Conservation (phyloP, 495 filamentous ascomycete species). For the Penicillium bialowiezense region DNA sequence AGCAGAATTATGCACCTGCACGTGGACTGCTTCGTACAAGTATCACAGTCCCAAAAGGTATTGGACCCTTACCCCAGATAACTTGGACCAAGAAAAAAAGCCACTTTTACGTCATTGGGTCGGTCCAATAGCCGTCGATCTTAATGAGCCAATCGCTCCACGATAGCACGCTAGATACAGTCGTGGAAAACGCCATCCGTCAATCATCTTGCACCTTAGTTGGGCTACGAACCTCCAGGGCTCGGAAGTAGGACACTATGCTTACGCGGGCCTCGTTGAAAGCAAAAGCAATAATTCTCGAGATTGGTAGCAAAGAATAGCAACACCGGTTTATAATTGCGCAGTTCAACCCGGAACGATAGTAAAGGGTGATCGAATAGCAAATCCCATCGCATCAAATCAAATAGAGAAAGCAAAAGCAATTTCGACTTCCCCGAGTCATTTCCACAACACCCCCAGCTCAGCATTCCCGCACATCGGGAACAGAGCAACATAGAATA, state of each 20-base stretch:
- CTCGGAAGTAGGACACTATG: no score
- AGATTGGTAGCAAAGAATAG: slow-evolving; percentile 2
- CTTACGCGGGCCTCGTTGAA: no score
- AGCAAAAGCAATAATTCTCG: neutral
- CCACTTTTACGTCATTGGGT: neutral
- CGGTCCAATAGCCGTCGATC: neutral
- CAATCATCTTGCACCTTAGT: neutral
- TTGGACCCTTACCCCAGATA: slow-evolving; percentile 7
- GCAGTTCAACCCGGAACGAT: neutral
- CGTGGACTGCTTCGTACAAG: no score
- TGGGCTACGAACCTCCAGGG: no score
- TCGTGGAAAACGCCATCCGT: neutral
- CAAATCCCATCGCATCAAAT: slow-evolving; percentile 1
- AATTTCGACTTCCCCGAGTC: slow-evolving; percentile 3
- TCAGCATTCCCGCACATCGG: neutral
- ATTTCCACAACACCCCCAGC: slow-evolving; percentile 1
- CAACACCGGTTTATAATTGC: neutral
- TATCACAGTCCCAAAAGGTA: no score
- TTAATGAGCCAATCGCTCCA: neutral
- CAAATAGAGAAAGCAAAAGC: neutral
- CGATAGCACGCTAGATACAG: neutral
- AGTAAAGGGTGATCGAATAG: slow-evolving; percentile 1
- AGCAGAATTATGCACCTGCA: no score
- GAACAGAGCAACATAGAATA: neutral
- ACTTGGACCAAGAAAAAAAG: neutral